phyloP scores from a whole-genome alignment of 2,329 filamentous ascomycete species.

The Cladophialophora exuberans region DNA sequence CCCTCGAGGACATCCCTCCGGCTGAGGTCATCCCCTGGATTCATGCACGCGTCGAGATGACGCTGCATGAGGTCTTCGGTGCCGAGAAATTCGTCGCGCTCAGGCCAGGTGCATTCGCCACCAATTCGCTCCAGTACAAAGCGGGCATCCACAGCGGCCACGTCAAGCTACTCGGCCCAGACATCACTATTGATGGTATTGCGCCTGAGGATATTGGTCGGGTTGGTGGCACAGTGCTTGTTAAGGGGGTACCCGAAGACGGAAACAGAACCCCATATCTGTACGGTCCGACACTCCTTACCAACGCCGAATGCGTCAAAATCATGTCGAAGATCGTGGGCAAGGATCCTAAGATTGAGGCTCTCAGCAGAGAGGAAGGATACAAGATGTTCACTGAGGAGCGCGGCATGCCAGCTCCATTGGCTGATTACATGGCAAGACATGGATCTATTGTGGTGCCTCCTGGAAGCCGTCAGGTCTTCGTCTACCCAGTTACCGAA shows the following conservation, averaged over 20 bases:
- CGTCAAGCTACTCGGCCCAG: constrained; percentile 38
- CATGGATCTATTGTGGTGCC: not conserved
- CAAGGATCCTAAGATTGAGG: constrained; percentile 38
- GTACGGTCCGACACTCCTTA: constrained; percentile 42
- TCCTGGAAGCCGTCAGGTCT: constrained; percentile 12
- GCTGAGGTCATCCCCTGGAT: constrained; percentile 42
- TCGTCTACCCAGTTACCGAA: constrained; percentile 23
- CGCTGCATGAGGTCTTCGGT: constrained; percentile 47
- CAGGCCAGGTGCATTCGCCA: constrained; percentile 51
- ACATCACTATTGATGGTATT: constrained; percentile 45
- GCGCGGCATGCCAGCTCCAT: constrained; percentile 22
- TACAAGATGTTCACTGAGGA: constrained; percentile 2
- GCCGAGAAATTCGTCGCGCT: constrained; percentile 43
- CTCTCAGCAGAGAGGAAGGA: constrained; percentile 33
- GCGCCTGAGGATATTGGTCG: constrained; percentile 50
- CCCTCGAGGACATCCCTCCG: constrained; percentile 34
- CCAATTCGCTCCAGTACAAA: constrained; percentile 43
- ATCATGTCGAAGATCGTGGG: constrained; percentile 39
- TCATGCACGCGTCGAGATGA: constrained; percentile 52
- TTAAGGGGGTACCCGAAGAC: constrained; percentile 35
- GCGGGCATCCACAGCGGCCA: constrained; percentile 32
- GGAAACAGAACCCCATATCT: constrained; percentile 39
- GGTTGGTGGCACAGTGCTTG: constrained; percentile 47
- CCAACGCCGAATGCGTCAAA: constrained; percentile 36
- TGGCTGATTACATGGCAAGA: constrained; percentile 31